These are phyloP conservation scores for Ophiostoma triangulosporum DNA, from an alignment of 2,329 filamentous ascomycete species.

Conservation along the genomic window DNA sequence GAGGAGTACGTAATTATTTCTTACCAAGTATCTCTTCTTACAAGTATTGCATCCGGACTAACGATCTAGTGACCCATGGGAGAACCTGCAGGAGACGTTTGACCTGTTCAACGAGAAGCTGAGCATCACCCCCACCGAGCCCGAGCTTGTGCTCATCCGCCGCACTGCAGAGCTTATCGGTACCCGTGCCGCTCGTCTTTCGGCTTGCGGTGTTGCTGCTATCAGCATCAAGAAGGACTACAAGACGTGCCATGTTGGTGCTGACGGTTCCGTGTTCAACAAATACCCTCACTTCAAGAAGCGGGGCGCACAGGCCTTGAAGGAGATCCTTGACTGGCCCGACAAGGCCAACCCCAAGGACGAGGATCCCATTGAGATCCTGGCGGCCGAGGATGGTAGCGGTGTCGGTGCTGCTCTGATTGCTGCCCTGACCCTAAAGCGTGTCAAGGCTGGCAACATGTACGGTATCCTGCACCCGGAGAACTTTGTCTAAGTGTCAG, in stretches of 20 bases:
- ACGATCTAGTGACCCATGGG: slow-evolving; percentile 62
- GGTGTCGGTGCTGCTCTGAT: slow-evolving; percentile 96
- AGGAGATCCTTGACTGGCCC: slow-evolving; percentile 93
- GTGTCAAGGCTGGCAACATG: slow-evolving; percentile 48
- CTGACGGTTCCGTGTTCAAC: slow-evolving; percentile 96
- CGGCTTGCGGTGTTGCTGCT: slow-evolving; percentile 85
- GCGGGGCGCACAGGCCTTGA: slow-evolving; percentile 74
- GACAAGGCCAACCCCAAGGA: slow-evolving; percentile 54
- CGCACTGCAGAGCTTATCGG: slow-evolving; percentile 88
- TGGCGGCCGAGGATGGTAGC: slow-evolving; percentile 86
- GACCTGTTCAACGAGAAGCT: slow-evolving; percentile 72
- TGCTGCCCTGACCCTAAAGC: slow-evolving; percentile 56
- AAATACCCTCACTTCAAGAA: slow-evolving; percentile 98
- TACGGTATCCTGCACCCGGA: slow-evolving; percentile 52
- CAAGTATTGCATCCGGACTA: too few relatives aligned
- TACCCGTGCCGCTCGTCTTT: slow-evolving; percentile 83
- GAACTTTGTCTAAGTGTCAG: slow-evolving; percentile 40
- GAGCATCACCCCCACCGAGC: slow-evolving; percentile 51
- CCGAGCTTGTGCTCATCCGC: slow-evolving; percentile 81
- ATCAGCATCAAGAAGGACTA: slow-evolving; percentile 96
- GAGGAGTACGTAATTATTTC: slow-evolving; percentile 53
- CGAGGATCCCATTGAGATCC: slow-evolving; percentile 75
- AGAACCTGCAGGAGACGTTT: slow-evolving; percentile 81
- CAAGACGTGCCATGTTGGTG: slow-evolving; percentile 79
- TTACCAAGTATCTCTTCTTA: neutral